Evolutionary conservation across 2,329 filamentous ascomycete species (phyloP), one percentile per base, ranked within the genome.

Genomic region (Westerdykella ornata): DNA sequence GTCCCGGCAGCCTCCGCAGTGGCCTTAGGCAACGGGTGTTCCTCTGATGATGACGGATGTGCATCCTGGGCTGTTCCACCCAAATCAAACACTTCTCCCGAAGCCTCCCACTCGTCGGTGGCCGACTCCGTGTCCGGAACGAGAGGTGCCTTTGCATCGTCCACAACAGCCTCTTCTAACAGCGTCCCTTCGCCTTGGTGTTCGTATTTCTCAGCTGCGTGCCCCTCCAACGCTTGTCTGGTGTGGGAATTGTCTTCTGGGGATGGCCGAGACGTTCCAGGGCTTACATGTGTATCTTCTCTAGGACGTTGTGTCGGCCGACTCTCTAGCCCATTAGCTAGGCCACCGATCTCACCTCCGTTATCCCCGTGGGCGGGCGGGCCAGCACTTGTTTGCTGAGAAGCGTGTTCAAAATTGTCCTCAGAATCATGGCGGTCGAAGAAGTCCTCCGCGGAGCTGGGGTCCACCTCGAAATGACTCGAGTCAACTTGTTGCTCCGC

Each of bases 161-260:
- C 70, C 15, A 67, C 61, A 17, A 71, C 53, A 16, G 71, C 70
- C 16, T 71, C 64, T 38, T 73, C 71, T 47, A 73, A 52, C 8
- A 67, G 56, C 4, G 70, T 69, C 0, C 57, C 57, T 37, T 71
- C 68, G 31, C 71, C 66, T 43, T 75, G 71, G 44, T 70, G 66
- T 42, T 73, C 71, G 48, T 74, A 74, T 31, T 66, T 53, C 26
- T 60, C 60, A 26, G 59, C 59, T 11, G 53, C 48, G 16, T 52
- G 52, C 26, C 54, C 51, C 17, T 51, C 49, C 2, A 46, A 31
- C 9, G 29, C 26, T 44, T 35, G 6, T 44, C 32, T 29, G 22
- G 4, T 26, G 22, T 9, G 4, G 12, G 4, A 26, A 11, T 9
- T 2, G 31, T 35, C 33, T 18, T 40, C 37, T 13, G 34, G 14